Percentiles rank a stretch among this genome's conserved stretches.
Evolutionary conservation across 306 rosid species (phyloP).

Genomic region (Acacia confusa): DNA sequence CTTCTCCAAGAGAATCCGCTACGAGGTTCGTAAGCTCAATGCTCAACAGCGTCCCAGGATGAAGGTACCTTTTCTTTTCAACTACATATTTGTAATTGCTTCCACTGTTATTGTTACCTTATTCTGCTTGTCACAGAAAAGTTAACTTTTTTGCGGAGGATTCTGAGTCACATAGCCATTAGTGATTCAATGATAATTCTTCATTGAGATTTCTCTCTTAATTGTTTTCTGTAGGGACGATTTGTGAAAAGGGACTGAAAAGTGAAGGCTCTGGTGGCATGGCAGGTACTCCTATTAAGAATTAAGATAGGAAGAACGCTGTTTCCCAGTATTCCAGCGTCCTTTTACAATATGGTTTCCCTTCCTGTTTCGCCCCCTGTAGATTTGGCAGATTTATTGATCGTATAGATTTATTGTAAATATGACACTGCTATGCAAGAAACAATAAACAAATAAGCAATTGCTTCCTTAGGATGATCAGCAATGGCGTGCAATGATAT

Average conservation of each 20-base stretch:
- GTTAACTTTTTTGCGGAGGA: background rate
- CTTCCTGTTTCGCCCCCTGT: background rate
- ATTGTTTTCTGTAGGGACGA: constrained; percentile 66
- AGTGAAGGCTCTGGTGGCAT: constrained; percentile 5
- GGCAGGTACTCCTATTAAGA: constrained; percentile 20
- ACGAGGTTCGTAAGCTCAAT: constrained; percentile 86
- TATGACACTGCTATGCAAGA: background rate
- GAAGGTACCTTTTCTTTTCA: constrained; percentile 54
- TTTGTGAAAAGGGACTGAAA: constrained; percentile 80
- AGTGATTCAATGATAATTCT: too few species aligned
- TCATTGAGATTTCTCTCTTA: background rate
- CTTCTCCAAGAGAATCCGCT: constrained; percentile 74
- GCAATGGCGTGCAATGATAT: background rate
- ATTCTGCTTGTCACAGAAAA: too few species aligned
- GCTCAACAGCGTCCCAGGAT: constrained; percentile 93
- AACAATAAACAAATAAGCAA: background rate
- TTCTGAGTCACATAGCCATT: background rate
- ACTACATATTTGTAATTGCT: too few species aligned
- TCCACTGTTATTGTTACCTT: background rate
- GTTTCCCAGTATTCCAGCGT: constrained; percentile 12
- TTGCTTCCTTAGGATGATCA: background rate
- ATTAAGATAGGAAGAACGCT: background rate
- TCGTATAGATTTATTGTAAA: constrained; percentile 9
- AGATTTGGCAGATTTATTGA: constrained; percentile 13
- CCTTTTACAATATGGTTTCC: constrained; percentile 13